A percentile compares a stretch with the other conserved stretches of the same genome.
Evolutionary conservation across 2,329 filamentous ascomycete genomes (phyloP).

Genomic region (Hypoxylon rubiginosum): DNA sequence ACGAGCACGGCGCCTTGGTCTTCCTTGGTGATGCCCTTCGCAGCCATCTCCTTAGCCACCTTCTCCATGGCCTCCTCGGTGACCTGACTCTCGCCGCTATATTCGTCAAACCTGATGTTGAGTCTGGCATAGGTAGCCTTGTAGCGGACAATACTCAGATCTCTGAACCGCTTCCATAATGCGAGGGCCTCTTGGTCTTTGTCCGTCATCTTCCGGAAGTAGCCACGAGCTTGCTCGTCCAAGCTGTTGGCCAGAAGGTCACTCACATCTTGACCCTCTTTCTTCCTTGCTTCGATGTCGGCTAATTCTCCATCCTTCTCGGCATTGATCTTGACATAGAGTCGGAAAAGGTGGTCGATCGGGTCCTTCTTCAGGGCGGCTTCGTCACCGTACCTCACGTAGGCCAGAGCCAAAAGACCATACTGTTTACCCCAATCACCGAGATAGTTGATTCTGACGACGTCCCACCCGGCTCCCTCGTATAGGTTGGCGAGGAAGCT

Average conservation of each 20-base stretch:
- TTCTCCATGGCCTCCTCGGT: slow-evolving; percentile 74
- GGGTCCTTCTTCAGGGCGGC: slow-evolving; percentile 74
- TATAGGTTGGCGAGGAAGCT: slow-evolving; percentile 80
- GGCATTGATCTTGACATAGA: slow-evolving; percentile 76
- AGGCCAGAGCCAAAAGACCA: slow-evolving; percentile 76
- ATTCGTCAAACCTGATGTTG: slow-evolving; percentile 73
- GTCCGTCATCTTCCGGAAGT: slow-evolving; percentile 73
- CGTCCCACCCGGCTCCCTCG: slow-evolving; percentile 77
- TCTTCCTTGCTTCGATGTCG: slow-evolving; percentile 65
- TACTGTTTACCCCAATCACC: slow-evolving; percentile 85
- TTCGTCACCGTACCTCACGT: slow-evolving; percentile 75
- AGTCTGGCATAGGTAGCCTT: slow-evolving; percentile 70
- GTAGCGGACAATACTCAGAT: slow-evolving; percentile 71
- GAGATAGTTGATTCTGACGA: slow-evolving; percentile 79
- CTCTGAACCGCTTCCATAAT: slow-evolving; percentile 70
- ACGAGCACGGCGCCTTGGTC: slow-evolving; percentile 80
- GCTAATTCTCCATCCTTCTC: slow-evolving; percentile 72
- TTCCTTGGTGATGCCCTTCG: slow-evolving; percentile 75
- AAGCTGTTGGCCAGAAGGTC: slow-evolving; percentile 60
- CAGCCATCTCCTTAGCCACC: slow-evolving; percentile 71
- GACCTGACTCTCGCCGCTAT: slow-evolving; percentile 82
- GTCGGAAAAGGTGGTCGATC: slow-evolving; percentile 78
- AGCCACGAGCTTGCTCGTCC: slow-evolving; percentile 69
- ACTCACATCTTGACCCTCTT: slow-evolving; percentile 58
- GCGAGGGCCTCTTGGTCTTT: slow-evolving; percentile 68